Percentiles rank a stretch among this genome's conserved stretches.
phyloP scores from a whole-genome alignment of 2,329 filamentous ascomycete genomes.

The Curvularia sp. region DNA sequence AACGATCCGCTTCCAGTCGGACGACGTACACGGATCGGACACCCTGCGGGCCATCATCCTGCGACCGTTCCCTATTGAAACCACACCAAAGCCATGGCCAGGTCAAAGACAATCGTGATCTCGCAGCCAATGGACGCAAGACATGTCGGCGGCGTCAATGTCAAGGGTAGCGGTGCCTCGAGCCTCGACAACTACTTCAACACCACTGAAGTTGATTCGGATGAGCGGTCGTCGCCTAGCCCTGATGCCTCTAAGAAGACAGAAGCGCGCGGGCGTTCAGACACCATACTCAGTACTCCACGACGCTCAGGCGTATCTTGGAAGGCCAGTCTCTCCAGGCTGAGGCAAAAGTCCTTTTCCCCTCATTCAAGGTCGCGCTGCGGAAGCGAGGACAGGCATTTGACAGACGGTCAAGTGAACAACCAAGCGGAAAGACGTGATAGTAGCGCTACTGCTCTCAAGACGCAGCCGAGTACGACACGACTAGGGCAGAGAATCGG shows the following conservation, averaged over 20 bases:
- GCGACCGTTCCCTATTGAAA: constrained; percentile 10
- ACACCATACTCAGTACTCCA: constrained; percentile 35
- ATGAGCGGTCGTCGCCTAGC: constrained; percentile 39
- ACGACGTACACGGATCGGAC: constrained; percentile 17
- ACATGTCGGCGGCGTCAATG: constrained; percentile 43
- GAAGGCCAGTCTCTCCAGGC: constrained; percentile 35
- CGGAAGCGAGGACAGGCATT: constrained; percentile 9
- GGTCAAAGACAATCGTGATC: constrained; percentile 37
- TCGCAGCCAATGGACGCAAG: constrained; percentile 45
- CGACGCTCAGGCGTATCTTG: constrained; percentile 38
- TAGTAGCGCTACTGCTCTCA: constrained; percentile 16
- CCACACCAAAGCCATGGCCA: constrained; percentile 25
- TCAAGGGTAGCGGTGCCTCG: constrained; percentile 31
- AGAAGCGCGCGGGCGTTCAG: constrained; percentile 38
- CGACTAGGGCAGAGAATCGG: constrained; percentile 28
- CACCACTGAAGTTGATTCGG: constrained; percentile 29
- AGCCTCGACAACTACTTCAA: constrained; percentile 32
- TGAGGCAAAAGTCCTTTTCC: constrained; percentile 30
- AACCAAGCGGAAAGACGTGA: constrained; percentile 5
- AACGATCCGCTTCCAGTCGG: constrained; percentile 31
- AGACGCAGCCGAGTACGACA: constrained; percentile 30
- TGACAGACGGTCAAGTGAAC: neutral
- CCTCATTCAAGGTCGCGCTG: constrained; percentile 23
- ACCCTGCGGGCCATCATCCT: constrained; percentile 11
- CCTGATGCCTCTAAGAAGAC: constrained; percentile 33